Base-by-base conservation (phyloP, 805 yeast genomes). In the Nakazawaea pomicola region DNA sequence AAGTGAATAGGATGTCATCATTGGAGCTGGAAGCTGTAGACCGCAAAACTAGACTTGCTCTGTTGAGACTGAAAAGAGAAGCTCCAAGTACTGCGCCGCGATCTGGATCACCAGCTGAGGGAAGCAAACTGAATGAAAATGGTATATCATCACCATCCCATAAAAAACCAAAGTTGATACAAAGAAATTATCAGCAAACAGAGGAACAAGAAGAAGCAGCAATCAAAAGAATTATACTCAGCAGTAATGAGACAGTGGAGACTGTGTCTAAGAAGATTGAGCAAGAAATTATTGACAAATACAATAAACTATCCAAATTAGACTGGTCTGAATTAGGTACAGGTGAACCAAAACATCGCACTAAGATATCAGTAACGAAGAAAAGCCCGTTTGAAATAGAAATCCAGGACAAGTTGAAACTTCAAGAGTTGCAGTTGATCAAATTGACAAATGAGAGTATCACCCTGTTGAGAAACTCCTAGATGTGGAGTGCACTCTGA, bases 361-460 rank as follows among this genome's bases (percentile, higher is more conserved):
- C 30, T 18, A 47, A 29, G 50, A 47, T 14, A 35, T 39, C 8
- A 43, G 12, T 4, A n/a, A 3, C 17, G 11, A 27, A 18, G 15
- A 15, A n/a, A 10, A 29, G 6, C 19, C 7, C 7, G 10, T 7
- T 23, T 7, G 10, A 23, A 23, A 46, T 50, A 61, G 70, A 65
- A 43, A 44, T 76, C 7, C 53, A 60, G 25, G 61, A 58, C 0
- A 62, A 65, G 29, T 37, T 72, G 36, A 61, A 62, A 23, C 15
- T 37, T 7, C 35, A 27, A 21, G 41, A 33, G 9, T 15, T 36
- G 10, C 48, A 58, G 4, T 48, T 74, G n/a, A 58, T 65, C 2
- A 56, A 58, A 19, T 53, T 61, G 36, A 77, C 81, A 0, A 67
- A 74, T 33, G 55, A 53, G n/a, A 65, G 64, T 1, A 59, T 76